Evolutionary conservation across 1,284 basidiomycete species (phyloP).

Genomic region (Abortiporus biennis): DNA sequence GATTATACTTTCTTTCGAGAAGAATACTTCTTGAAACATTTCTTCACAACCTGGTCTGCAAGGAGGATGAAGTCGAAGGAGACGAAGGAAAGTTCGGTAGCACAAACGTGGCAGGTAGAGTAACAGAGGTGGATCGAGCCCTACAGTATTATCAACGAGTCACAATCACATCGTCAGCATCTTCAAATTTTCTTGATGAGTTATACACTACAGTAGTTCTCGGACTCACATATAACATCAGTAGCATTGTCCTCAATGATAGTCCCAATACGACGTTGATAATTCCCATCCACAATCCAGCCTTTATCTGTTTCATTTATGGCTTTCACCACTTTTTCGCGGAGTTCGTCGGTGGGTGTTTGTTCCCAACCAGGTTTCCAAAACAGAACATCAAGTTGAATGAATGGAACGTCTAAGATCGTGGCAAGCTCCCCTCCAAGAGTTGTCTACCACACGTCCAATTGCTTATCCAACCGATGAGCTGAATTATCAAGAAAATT

Average conservation of each 20-base stretch:
- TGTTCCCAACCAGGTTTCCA: slow-evolving; percentile 22
- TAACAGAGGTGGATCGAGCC: slow-evolving; percentile 57
- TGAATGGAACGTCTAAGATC: slow-evolving; percentile 29
- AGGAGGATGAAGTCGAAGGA: slow-evolving; percentile 30
- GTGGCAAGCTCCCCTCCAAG: slow-evolving; percentile 37
- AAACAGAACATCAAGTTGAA: slow-evolving; percentile 18
- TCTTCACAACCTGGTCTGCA: slow-evolving; percentile 55
- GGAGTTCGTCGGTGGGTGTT: slow-evolving; percentile 15
- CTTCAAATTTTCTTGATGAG: background rate
- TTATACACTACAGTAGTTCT: slow-evolving; percentile 2
- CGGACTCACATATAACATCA: slow-evolving; percentile 52
- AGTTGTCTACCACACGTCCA: slow-evolving; percentile 46
- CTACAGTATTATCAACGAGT: slow-evolving; percentile 23
- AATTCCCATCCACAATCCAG: slow-evolving; percentile 26
- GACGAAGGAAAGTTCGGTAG: slow-evolving; percentile 43
- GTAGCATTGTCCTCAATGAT: slow-evolving; percentile 37
- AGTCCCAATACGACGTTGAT: slow-evolving; percentile 10
- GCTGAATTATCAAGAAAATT: no score
- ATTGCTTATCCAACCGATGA: no score
- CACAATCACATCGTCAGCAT: background rate
- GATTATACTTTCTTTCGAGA: slow-evolving; percentile 48
- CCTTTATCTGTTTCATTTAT: slow-evolving; percentile 13
- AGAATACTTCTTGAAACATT: slow-evolving; percentile 32
- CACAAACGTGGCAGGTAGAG: slow-evolving; percentile 53
- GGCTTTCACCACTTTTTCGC: slow-evolving; percentile 13